phyloP scores from a whole-genome alignment of 2,329 filamentous ascomycete genomes.

The Trichophyton schoenleinii region DNA sequence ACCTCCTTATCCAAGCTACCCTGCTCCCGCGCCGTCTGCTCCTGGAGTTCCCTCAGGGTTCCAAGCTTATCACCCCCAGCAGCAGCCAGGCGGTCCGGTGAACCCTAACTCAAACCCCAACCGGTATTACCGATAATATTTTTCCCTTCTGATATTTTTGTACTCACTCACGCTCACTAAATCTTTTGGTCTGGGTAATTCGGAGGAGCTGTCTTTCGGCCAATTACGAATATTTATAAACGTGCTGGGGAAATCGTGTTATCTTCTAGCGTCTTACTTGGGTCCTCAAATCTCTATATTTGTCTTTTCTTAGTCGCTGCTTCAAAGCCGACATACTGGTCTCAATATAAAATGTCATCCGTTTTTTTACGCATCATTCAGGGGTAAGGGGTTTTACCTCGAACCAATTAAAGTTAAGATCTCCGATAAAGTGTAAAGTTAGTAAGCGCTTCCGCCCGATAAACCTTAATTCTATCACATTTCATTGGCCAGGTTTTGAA shows the following conservation, averaged over 20 bases:
- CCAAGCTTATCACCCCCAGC: constrained; percentile 27
- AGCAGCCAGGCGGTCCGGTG: constrained; percentile 13
- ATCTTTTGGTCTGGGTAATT: neutral
- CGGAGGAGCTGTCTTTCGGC: neutral
- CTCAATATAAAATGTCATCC: neutral
- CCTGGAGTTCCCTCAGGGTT: constrained; percentile 18
- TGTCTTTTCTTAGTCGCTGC: neutral
- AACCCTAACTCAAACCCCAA: constrained; percentile 25
- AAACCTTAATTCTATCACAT: neutral
- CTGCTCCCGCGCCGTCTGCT: constrained; percentile 17
- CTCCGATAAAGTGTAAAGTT: neutral
- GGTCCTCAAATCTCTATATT: neutral
- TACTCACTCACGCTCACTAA: neutral
- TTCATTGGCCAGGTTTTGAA: neutral
- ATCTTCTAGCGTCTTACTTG: neutral
- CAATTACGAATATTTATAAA: neutral
- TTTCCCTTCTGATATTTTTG: neutral
- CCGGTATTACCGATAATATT: constrained; percentile 25
- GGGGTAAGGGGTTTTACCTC: neutral
- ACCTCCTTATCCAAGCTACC: constrained; percentile 24
- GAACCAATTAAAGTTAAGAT: neutral
- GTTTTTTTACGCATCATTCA: neutral
- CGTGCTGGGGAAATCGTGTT: neutral
- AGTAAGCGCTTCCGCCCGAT: neutral
- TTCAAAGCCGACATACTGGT: neutral